Evolutionary conservation across 129 eudicot species (phyloP), one percentile per base, ranked within the genome.

Genomic region (Calendula officinalis): DNA sequence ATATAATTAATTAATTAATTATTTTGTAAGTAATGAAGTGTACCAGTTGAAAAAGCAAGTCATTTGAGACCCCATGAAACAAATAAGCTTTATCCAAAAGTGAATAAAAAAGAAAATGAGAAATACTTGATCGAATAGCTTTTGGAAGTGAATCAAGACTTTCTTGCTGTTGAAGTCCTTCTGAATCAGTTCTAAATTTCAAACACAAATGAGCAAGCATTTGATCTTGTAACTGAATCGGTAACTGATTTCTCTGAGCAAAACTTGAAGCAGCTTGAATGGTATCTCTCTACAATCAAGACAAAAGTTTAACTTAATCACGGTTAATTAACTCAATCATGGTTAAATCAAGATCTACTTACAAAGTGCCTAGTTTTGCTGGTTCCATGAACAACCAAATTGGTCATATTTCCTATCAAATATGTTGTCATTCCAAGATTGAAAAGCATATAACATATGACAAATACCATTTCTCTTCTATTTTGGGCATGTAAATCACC

Each of bases 241-340:
- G 96, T 59, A 92, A 76, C 42, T 78, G 91, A 67, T 92, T 89
- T 82, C 98, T 81, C 11, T 76, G 91, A 6, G 98, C 95, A 77
- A 92, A 92, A 82, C 94, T 88, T 11, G 98, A 82, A 4, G 98
- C 98, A 17, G 96, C 96, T 85, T 92, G 95, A 75, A 92, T 88
- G 37, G 89, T 83, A n/a, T 92, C 96, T 70, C 98, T 88, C 98
- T 91, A 80, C 43, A 33, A 37, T 56, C 12, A 51, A 53, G 59
- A 7, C 48, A 60, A 56, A 67, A 62, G n/a, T 5, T 42, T 16
- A 41, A 8, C 4, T 5, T 52, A n/a, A 53, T 8, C 10, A 22
- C 2, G 2, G 30, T 22, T 22, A 22, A 22, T 34, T 27, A 33
- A 48, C 37, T 11, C 40, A 22, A 22, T 22, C 3, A 49, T 13